These are phyloP conservation scores for Hypoxylon cercidicola DNA, from an alignment of 495 filamentous ascomycete genomes.

Conservation along the genomic window DNA sequence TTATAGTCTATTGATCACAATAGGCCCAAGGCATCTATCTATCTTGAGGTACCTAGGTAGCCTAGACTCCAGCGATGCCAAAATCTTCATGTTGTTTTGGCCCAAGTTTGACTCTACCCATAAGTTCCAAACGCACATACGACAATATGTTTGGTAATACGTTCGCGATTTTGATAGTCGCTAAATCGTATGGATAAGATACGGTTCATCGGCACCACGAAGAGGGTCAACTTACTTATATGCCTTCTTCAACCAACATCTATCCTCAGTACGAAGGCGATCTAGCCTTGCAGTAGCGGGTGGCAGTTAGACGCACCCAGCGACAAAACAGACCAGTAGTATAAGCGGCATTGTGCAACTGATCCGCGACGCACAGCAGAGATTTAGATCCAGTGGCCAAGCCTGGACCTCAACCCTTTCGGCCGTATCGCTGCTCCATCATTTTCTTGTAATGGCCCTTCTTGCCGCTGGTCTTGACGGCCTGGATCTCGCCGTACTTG, in stretches of 20 bases:
- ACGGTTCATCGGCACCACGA: background rate
- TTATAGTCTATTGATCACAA: too few relatives aligned
- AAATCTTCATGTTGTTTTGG: background rate
- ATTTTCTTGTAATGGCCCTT: constrained; percentile 48
- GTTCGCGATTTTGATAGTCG: background rate
- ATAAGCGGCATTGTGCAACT: too few relatives aligned
- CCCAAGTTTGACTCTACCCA: background rate
- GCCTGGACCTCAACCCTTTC: constrained; percentile 27
- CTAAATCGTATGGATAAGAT: constrained; percentile 6
- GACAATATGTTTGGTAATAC: background rate
- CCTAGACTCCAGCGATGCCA: background rate
- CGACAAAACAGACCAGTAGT: too few relatives aligned
- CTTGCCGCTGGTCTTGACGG: constrained; percentile 44
- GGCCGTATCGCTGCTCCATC: constrained; percentile 47
- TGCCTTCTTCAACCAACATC: background rate
- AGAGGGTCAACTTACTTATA: constrained; percentile 11
- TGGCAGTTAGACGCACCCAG: too few relatives aligned
- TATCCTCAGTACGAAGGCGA: background rate
- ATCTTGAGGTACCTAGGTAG: too few relatives aligned
- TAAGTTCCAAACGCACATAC: background rate
- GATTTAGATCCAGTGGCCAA: background rate
- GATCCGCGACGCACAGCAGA: too few relatives aligned
- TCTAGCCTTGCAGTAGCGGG: too few relatives aligned
- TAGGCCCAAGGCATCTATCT: too few relatives aligned
- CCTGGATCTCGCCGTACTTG: constrained; percentile 48